These are phyloP conservation scores for Trametes coccinea DNA, from an alignment of 768 basidiomycete species.

Conservation along the genomic window DNA sequence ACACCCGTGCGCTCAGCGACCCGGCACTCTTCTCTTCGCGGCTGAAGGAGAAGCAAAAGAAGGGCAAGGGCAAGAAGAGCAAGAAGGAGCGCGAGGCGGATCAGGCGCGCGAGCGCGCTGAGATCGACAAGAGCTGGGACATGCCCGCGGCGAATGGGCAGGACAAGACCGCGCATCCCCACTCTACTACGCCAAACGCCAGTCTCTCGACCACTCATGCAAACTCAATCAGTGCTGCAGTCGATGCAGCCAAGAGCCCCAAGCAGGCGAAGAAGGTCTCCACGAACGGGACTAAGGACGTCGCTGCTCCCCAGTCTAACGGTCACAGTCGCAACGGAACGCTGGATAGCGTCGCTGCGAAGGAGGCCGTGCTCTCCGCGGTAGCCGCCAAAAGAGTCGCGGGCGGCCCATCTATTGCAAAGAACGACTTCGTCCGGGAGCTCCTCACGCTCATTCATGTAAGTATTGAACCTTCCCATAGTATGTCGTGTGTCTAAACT, in stretches of 20 bases:
- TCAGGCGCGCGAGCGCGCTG: conserved; percentile 40
- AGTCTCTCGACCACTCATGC: background rate
- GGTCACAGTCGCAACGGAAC: conserved; percentile 8
- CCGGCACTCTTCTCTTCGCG: conserved; percentile 50
- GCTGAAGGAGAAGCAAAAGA: conserved; percentile 26
- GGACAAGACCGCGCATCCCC: conserved; percentile 2
- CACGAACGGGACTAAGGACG: background rate
- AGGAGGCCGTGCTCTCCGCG: conserved; percentile 13
- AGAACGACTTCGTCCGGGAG: conserved; percentile 57
- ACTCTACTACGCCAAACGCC: background rate
- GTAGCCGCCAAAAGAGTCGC: background rate
- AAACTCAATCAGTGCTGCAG: background rate
- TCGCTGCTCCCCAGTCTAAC: background rate
- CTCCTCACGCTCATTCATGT: conserved; percentile 63
- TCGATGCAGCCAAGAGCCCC: background rate
- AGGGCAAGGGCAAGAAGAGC: conserved; percentile 34
- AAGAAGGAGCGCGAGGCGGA: conserved; percentile 35
- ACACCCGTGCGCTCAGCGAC: conserved; percentile 72
- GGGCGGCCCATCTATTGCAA: background rate
- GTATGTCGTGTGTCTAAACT: background rate
- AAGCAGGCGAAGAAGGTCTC: conserved; percentile 9
- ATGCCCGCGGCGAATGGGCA: conserved; percentile 41
- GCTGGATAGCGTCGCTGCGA: conserved; percentile 12
- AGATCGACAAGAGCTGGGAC: conserved; percentile 67
- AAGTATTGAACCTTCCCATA: background rate